A percentile compares a stretch with the other conserved stretches of the same genome.
These are phyloP conservation scores for Shiraia sp. DNA, from an alignment of 2,329 filamentous ascomycete species.

Conservation along the genomic window DNA sequence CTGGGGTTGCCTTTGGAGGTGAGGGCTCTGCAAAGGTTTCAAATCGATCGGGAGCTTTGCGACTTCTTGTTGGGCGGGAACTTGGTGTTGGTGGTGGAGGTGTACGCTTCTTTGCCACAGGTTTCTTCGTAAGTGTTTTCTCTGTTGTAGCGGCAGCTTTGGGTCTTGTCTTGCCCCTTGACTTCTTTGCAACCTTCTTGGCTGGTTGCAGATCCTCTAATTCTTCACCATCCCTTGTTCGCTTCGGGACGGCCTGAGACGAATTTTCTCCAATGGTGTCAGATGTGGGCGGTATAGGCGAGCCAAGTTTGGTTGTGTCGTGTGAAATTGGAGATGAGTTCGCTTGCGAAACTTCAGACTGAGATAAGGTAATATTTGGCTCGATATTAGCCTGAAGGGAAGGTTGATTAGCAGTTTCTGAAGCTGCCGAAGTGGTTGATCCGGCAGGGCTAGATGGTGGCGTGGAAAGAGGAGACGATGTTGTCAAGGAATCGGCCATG, in stretches of 20 bases:
- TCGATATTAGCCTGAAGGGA: not conserved
- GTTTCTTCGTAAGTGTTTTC: conserved; percentile 9
- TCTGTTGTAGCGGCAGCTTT: conserved; percentile 4
- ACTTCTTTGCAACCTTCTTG: conserved; percentile 3
- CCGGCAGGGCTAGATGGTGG: conserved; percentile 4
- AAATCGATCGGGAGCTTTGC: conserved; percentile 35
- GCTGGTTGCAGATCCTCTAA: conserved; percentile 5
- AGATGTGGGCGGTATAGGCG: not conserved
- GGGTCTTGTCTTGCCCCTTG: not conserved
- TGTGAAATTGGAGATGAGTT: not conserved
- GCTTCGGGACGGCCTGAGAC: conserved; percentile 8
- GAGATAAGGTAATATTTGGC: not conserved
- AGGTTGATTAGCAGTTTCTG: conserved; percentile 1
- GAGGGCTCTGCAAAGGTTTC: conserved; percentile 12
- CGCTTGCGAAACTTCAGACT: not conserved
- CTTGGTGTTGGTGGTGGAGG: conserved; percentile 11
- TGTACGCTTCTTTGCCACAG: conserved; percentile 7
- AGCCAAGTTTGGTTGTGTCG: not conserved
- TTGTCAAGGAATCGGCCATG: conserved; percentile 8
- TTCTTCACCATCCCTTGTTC: conserved; percentile 8
- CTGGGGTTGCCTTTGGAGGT: conserved; percentile 7
- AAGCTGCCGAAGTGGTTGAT: conserved; percentile 1
- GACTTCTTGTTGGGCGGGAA: conserved; percentile 27
- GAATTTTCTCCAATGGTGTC: conserved; percentile 3
- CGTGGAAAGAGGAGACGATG: conserved; percentile 17